A percentile compares a stretch with the other conserved stretches of the same genome.
Evolutionary conservation across 1,139 yeast genomes (phyloP).

Genomic region (Kodamaea arcana): DNA sequence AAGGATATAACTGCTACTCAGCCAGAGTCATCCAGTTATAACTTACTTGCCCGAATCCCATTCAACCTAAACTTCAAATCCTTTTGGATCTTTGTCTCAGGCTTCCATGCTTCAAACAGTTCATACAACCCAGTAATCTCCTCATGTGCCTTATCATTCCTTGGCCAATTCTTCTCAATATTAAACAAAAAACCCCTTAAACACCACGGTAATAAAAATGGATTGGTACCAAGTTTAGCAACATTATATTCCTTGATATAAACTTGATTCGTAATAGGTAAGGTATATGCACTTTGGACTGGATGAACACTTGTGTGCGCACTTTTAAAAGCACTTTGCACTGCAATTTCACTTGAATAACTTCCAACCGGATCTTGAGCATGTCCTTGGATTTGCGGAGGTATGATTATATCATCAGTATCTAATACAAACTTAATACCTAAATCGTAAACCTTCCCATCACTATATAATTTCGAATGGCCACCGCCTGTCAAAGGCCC

Average conservation of each 20-base stretch:
- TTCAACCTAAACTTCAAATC: constrained; percentile 80
- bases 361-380: no score
- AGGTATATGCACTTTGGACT: neutral
- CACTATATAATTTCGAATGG: constrained; percentile 85
- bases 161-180: constrained; percentile 56
- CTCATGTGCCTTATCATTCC: constrained; percentile 27
- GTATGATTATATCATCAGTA: constrained; percentile 59
- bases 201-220: constrained; percentile 90
- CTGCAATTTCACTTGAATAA: neutral
- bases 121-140: constrained; percentile 60
- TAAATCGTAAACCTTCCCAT: constrained; percentile 75
- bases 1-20: no score
- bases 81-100: constrained; percentile 73
- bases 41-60: constrained; percentile 57
- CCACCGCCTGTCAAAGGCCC: constrained; percentile 95
- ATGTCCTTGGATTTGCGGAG: constrained; percentile 15
- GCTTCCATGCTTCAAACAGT: constrained; percentile 81
- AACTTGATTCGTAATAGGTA: constrained; percentile 44
- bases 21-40: no score
- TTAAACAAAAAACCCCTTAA: constrained; percentile 71
- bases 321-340: neutral
- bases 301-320: neutral
- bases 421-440: constrained; percentile 74
- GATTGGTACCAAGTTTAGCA: constrained; percentile 64
- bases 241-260: constrained; percentile 59